phyloP scores from a whole-genome alignment of 805 yeast species.

The Candida caryicola region DNA sequence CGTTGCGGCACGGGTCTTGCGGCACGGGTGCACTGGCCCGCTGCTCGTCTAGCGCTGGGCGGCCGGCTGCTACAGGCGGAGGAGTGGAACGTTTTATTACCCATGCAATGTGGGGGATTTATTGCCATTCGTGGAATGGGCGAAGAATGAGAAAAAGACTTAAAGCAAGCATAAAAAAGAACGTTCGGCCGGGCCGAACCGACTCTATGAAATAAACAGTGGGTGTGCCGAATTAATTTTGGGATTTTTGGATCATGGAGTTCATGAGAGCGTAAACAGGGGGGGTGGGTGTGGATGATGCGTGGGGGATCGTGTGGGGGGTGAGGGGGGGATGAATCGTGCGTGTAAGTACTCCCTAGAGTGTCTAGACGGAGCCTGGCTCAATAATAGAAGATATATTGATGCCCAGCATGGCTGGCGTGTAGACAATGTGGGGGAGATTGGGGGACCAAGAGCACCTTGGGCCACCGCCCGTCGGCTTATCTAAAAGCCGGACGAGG shows the following conservation, averaged over 20 bases:
- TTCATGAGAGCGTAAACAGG: background rate
- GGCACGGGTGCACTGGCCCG: no score
- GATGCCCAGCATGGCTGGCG: background rate
- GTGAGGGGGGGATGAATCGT: background rate
- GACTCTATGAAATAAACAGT: background rate
- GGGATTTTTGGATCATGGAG: background rate
- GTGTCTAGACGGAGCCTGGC: background rate
- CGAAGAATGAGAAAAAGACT: background rate
- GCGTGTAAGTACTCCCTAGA: background rate
- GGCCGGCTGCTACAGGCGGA: no score
- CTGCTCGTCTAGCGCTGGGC: no score
- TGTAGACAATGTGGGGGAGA: no score
- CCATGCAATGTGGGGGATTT: no score
- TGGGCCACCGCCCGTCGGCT: no score
- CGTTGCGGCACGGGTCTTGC: no score
- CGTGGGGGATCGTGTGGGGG: background rate
- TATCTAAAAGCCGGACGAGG: background rate
- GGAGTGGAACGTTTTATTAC: no score
- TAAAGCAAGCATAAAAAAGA: background rate
- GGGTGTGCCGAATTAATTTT: background rate
- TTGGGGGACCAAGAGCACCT: no score
- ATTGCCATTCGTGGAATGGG: background rate
- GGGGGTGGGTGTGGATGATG: background rate
- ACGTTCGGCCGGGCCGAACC: background rate
- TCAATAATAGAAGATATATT: background rate